A percentile compares a stretch with the other conserved stretches of the same genome.
phyloP scores from a whole-genome alignment of 768 basidiomycete species.

The Tylopilus subfusipes region DNA sequence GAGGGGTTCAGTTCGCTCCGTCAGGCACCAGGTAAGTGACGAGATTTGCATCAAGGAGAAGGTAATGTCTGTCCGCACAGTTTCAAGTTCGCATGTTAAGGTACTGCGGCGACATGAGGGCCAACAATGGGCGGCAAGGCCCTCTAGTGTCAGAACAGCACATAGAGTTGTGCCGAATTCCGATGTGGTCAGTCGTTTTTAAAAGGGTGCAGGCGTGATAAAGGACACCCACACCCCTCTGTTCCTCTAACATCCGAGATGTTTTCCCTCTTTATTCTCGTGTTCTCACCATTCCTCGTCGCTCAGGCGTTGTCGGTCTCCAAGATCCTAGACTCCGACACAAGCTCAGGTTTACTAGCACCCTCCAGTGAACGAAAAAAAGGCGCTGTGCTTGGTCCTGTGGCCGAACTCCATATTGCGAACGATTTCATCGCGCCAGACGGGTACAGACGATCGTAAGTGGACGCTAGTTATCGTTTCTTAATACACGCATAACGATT shows the following conservation, averaged over 20 bases:
- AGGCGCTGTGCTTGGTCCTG: background rate
- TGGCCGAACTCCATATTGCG: background rate
- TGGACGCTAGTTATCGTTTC: background rate
- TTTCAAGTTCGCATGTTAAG: background rate
- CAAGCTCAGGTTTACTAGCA: background rate
- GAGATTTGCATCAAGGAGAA: background rate
- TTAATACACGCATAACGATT: background rate
- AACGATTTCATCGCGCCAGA: background rate
- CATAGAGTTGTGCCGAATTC: background rate
- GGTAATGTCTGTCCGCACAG: background rate
- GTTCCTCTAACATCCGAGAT: background rate
- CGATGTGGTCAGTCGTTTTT: background rate
- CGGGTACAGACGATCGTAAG: constrained; percentile 4
- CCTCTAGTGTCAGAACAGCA: background rate
- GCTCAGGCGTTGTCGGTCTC: background rate
- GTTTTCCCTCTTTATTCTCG: background rate
- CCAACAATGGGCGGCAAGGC: background rate
- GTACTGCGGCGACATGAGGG: background rate
- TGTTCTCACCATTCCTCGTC: background rate
- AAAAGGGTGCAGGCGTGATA: background rate
- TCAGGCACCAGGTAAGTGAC: background rate
- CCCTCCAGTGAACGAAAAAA: too few species aligned
- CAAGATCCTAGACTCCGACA: background rate
- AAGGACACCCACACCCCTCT: background rate
- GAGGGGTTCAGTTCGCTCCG: background rate